phyloP scores from a whole-genome alignment of 192 early-diverging fungal species.

The Backusella luteola region DNA sequence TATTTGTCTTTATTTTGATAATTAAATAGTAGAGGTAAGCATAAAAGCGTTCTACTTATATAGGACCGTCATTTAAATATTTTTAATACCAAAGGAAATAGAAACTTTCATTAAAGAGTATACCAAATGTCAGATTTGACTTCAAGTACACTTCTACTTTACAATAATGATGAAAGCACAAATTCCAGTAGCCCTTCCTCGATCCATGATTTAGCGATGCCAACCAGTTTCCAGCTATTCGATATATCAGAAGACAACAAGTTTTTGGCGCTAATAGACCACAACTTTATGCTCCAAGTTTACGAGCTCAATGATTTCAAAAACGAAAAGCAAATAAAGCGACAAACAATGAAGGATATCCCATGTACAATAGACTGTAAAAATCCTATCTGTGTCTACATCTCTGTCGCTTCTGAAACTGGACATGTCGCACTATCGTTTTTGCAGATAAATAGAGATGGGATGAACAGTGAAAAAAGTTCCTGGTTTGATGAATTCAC shows the following conservation, averaged over 20 bases:
- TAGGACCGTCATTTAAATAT: not conserved
- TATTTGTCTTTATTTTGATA: too few species aligned
- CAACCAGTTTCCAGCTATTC: not conserved
- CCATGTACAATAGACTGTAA: not conserved
- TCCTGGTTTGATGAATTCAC: not conserved
- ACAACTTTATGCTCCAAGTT: not conserved
- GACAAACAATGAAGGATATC: not conserved
- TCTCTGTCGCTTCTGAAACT: not conserved
- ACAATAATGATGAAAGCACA: not conserved
- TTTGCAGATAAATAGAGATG: not conserved
- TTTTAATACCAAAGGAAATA: not conserved
- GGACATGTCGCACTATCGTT: not conserved
- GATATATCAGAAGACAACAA: not conserved
- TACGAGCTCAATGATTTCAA: not conserved
- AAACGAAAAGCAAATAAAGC: not conserved
- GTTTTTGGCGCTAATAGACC: not conserved
- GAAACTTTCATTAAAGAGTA: not conserved
- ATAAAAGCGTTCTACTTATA: too few species aligned
- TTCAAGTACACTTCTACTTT: not conserved
- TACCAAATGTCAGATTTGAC: not conserved
- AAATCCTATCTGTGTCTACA: not conserved
- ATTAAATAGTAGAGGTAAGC: too few species aligned
- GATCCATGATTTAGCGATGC: not conserved
- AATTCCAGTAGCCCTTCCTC: not conserved
- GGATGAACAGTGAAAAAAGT: not conserved